Conservation (phyloP, 768 basidiomycete species). For the Amanita muscaria region DNA sequence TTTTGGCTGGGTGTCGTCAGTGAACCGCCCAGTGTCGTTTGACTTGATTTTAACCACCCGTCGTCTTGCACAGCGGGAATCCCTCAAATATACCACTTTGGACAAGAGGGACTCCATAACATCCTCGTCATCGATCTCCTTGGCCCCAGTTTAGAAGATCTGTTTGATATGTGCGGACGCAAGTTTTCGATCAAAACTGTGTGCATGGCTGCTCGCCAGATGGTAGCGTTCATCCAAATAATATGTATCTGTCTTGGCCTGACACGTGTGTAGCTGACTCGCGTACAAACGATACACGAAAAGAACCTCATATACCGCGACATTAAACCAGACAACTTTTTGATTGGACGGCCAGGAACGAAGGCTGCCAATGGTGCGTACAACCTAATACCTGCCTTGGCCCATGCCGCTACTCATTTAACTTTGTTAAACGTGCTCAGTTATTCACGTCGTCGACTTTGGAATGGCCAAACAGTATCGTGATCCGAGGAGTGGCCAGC, state of each 20-base stretch:
- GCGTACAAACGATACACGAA: constrained; percentile 97
- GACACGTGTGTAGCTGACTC: constrained; percentile 53
- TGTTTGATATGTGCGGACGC: constrained; percentile 98
- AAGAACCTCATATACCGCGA: constrained; percentile 99
- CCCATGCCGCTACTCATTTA: constrained; percentile 2
- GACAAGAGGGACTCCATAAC: constrained; percentile 97
- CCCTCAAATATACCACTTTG: constrained; percentile 99
- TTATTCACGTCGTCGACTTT: constrained; percentile 94
- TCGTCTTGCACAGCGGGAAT: constrained; percentile 65
- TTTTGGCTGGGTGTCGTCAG: constrained; percentile 83
- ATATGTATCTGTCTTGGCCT: neutral
- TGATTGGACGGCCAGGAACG: constrained; percentile 89
- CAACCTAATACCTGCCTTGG: neutral
- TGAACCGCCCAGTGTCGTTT: constrained; percentile 17
- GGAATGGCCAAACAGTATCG: constrained; percentile 99
- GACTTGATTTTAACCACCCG: constrained; percentile 12
- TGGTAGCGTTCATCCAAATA: constrained; percentile 39
- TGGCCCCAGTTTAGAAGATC: constrained; percentile 92
- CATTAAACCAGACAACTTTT: constrained; percentile 99
- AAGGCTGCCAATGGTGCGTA: constrained; percentile 75
- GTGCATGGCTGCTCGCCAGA: constrained; percentile 97
- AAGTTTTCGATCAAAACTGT: constrained; percentile 98
- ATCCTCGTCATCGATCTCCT: constrained; percentile 97
- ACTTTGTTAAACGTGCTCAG: constrained; percentile 26
- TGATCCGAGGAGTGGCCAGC: constrained; percentile 98